Evolutionary conservation across 2,329 filamentous ascomycete genomes (phyloP).

Genomic region (Malbranchea cinnamomea): DNA sequence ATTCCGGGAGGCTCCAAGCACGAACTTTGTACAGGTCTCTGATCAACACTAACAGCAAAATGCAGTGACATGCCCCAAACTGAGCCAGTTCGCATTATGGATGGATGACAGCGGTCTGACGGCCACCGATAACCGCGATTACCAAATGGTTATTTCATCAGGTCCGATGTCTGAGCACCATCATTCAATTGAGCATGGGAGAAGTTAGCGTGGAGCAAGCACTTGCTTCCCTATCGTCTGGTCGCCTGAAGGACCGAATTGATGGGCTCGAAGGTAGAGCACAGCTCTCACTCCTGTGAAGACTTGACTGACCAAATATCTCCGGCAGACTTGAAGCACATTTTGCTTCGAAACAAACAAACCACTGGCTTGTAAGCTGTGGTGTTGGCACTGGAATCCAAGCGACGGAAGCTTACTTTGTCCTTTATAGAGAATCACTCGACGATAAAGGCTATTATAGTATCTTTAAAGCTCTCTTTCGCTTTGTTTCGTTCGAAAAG

Average conservation of each 20-base stretch:
- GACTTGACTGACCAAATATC: neutral
- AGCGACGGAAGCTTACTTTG: neutral
- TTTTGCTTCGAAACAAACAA: constrained; percentile 38
- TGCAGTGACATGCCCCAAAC: too few species aligned
- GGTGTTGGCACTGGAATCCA: too few species aligned
- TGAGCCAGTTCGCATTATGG: too few species aligned
- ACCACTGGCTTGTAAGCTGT: constrained; percentile 25
- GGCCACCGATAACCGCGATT: too few species aligned
- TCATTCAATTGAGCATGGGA: too few species aligned
- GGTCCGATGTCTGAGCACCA: too few species aligned
- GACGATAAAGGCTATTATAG: constrained; percentile 66
- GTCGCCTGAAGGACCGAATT: constrained; percentile 31
- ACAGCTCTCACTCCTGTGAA: neutral
- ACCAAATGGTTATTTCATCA: too few species aligned
- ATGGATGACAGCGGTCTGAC: too few species aligned
- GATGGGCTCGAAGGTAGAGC: constrained; percentile 34
- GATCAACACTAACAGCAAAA: too few species aligned
- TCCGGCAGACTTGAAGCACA: constrained; percentile 36
- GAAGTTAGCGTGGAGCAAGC: constrained; percentile 29
- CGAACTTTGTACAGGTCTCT: too few species aligned
- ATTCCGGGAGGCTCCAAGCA: too few species aligned
- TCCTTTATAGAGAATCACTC: constrained; percentile 30
- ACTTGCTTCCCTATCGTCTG: constrained; percentile 28
- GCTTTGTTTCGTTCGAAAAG: constrained; percentile 56
- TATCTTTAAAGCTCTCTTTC: constrained; percentile 69